A percentile compares a stretch with the other conserved stretches of the same genome.
Evolutionary conservation across 768 basidiomycete genomes (phyloP).

Genomic region (Phaffia australis): DNA sequence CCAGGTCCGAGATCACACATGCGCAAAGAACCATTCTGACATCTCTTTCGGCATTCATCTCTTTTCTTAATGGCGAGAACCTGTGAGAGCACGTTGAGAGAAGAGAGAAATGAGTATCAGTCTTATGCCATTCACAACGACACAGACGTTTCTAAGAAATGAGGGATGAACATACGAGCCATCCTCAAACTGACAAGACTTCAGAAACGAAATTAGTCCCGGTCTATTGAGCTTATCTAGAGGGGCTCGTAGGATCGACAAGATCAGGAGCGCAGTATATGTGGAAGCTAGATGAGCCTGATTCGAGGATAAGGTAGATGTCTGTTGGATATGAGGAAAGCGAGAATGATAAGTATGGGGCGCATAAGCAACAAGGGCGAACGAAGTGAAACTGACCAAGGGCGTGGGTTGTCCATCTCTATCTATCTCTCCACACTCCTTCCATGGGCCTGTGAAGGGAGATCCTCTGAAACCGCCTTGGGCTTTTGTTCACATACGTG

Average conservation of each 20-base stretch:
- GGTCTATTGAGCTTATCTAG: conserved; percentile 57
- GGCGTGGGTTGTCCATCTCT: too few relatives aligned
- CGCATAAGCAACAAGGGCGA: not conserved
- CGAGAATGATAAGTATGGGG: not conserved
- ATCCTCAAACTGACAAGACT: conserved; percentile 61
- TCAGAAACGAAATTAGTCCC: conserved; percentile 58
- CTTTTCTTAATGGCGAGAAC: conserved; percentile 16
- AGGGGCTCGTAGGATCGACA: conserved; percentile 79
- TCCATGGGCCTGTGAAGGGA: conserved; percentile 19
- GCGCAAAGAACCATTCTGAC: conserved; percentile 77
- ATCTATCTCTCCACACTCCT: conserved; percentile 29
- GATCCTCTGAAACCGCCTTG: conserved; percentile 20
- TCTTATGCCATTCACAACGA: not conserved
- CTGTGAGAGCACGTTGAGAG: not conserved
- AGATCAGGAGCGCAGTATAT: conserved; percentile 73
- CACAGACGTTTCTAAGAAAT: not conserved
- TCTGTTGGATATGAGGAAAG: not conserved
- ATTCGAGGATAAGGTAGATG: conserved; percentile 44
- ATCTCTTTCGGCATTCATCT: conserved; percentile 48
- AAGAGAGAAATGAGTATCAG: not conserved
- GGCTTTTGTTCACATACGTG: not conserved
- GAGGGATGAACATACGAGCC: conserved; percentile 55
- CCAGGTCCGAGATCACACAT: conserved; percentile 66
- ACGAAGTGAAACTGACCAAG: not conserved
- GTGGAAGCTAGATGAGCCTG: conserved; percentile 83